Evolutionary conservation across 2,329 filamentous ascomycete genomes (phyloP).

Genomic region (Fusarium graminum): DNA sequence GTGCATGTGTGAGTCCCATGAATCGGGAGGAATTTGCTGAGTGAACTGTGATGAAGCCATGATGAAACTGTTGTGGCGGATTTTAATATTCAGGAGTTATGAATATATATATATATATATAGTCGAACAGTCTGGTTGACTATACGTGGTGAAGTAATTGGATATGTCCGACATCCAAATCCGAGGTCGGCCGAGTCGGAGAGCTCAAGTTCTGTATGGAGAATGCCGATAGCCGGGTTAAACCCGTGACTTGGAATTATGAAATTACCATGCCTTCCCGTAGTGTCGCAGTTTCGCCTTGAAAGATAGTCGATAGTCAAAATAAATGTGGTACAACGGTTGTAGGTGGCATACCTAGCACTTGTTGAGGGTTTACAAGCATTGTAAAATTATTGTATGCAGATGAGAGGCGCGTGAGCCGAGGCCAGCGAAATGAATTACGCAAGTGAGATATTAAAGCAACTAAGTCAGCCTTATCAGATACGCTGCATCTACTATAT

Average conservation of each 20-base stretch:
- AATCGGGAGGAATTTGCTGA: constrained; percentile 55
- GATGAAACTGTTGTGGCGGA: constrained; percentile 4
- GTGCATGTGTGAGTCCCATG: constrained; percentile 76
- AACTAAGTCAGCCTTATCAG: neutral
- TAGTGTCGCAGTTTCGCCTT: neutral
- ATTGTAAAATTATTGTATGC: neutral
- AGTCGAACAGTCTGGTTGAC: neutral
- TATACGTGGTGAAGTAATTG: neutral
- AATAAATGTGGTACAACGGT: neutral
- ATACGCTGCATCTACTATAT: neutral
- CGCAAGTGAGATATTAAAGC: neutral
- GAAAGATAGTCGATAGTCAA: neutral
- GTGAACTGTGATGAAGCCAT: constrained; percentile 20
- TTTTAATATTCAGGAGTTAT: neutral
- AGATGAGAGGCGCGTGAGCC: neutral
- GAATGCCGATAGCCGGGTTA: constrained; percentile 7
- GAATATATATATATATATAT: neutral
- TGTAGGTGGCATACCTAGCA: neutral
- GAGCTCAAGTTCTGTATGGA: constrained; percentile 14
- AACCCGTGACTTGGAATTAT: neutral
- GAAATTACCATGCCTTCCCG: neutral
- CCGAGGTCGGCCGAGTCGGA: constrained; percentile 35
- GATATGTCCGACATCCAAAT: constrained; percentile 5
- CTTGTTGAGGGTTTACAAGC: constrained; percentile 6
- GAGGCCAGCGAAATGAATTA: neutral